Conservation (phyloP, 176 grass and related monocot species). For the Avena atlantica region DNA sequence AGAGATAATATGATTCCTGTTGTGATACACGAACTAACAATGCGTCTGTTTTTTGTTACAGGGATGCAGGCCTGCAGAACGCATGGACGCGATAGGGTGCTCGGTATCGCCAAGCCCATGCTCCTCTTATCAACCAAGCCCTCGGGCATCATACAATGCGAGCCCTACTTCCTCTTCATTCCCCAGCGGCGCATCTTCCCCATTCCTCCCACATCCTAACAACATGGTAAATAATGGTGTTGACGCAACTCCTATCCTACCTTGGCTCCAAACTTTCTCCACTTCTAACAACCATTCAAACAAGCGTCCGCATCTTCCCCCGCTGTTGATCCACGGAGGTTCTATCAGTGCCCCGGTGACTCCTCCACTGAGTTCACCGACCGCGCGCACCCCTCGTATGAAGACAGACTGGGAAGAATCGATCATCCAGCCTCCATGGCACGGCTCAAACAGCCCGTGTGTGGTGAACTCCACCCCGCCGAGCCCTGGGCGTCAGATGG, state of each 20-base stretch:
- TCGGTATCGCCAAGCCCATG: constrained; percentile 70
- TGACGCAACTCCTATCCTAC: constrained; percentile 62
- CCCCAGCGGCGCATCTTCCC: constrained; percentile 64
- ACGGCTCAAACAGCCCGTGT: constrained; percentile 54
- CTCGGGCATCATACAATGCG: constrained; percentile 70
- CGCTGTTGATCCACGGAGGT: constrained; percentile 62
- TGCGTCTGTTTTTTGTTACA: neutral
- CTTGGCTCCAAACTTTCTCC: constrained; percentile 77
- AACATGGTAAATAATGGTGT: constrained; percentile 49
- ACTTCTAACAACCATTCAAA: constrained; percentile 55
- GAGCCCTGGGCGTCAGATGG: constrained; percentile 48
- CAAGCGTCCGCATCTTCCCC: constrained; percentile 69
- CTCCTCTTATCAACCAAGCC: constrained; percentile 73
- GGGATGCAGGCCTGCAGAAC: constrained; percentile 61
- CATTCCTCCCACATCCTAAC: constrained; percentile 56
- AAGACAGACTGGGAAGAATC: constrained; percentile 65
- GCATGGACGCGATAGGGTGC: constrained; percentile 51
- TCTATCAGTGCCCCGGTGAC: constrained; percentile 94
- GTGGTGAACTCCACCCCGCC: constrained; percentile 82
- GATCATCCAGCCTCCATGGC: constrained; percentile 62
- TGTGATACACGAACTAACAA: neutral
- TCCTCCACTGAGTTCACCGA: constrained; percentile 81
- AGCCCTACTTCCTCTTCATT: constrained; percentile 83
- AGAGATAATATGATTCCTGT: neutral
- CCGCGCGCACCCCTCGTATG: constrained; percentile 63